phyloP scores from a whole-genome alignment of 768 basidiomycete genomes.

The Sarcodon sp. region DNA sequence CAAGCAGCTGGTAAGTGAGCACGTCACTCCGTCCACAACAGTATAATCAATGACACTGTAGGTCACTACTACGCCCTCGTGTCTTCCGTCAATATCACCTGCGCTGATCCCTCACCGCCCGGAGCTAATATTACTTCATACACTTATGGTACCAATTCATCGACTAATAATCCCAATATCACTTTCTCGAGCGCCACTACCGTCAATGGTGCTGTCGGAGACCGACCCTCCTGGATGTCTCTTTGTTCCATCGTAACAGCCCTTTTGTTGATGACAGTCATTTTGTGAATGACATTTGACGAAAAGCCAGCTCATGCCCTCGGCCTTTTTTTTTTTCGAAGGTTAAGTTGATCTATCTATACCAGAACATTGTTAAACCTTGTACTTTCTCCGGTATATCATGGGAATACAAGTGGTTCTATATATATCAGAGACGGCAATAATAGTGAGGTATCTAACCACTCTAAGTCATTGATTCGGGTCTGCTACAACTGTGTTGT shows the following conservation, averaged over 20 bases:
- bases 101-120: slow-evolving; percentile 34
- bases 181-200: slow-evolving; percentile 45
- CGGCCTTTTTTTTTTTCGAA: no score
- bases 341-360: no score
- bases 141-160: slow-evolving; percentile 44
- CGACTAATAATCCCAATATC: slow-evolving; percentile 38
- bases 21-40: not conserved
- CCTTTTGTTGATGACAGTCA: not conserved
- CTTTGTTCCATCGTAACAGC: not conserved
- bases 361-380: no score
- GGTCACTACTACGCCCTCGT: slow-evolving; percentile 64
- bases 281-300: not conserved
- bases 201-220: slow-evolving; percentile 29
- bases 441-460: not conserved
- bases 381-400: no score
- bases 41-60: slow-evolving; percentile 5
- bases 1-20: slow-evolving; percentile 36
- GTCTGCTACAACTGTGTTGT: not conserved
- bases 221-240: not conserved
- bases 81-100: slow-evolving; percentile 49
- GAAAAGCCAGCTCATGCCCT: no score
- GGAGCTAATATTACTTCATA: slow-evolving; percentile 45
- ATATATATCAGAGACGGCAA: no score
- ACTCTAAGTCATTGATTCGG: not conserved
- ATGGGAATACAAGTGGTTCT: no score